Percentiles rank a stretch among this genome's conserved stretches.
These are phyloP conservation scores for Boletus edulis DNA, from an alignment of 768 basidiomycete species.

Conservation along the genomic window DNA sequence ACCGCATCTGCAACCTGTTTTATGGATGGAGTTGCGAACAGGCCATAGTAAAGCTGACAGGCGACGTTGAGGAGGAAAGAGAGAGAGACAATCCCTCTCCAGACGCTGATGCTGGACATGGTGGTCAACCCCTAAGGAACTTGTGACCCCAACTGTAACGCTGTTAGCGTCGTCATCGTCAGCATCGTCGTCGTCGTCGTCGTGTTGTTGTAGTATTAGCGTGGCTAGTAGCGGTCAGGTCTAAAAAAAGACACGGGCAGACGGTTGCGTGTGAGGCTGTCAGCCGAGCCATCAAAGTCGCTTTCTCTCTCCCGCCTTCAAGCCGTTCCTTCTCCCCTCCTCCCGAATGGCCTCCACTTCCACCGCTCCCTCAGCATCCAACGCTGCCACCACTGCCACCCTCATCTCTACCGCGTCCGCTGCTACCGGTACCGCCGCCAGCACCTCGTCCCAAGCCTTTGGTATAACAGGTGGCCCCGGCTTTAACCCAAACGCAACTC, in stretches of 20 bases:
- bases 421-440: not conserved
- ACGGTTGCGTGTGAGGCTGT: conserved; percentile 13
- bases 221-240: not conserved
- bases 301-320: not conserved
- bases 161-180: no score
- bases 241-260: conserved; percentile 13
- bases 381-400: not conserved
- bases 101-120: no score
- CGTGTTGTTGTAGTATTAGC: no score
- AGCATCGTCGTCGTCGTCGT: no score
- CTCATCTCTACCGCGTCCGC: not conserved
- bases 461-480: conserved; percentile 30
- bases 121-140: no score
- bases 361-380: conserved; percentile 1
- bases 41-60: no score
- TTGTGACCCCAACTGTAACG: no score
- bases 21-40: no score
- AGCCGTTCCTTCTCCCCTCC: not conserved
- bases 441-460: not conserved
- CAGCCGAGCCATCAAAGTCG: conserved; percentile 1
- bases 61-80: no score
- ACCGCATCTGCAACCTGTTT: no score
- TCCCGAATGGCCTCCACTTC: conserved; percentile 10
- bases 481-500: conserved; percentile 21
- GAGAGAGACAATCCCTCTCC: no score